Conservation (phyloP, 192 early-diverging fungal species). For the Chytriomyces hyalinus region DNA sequence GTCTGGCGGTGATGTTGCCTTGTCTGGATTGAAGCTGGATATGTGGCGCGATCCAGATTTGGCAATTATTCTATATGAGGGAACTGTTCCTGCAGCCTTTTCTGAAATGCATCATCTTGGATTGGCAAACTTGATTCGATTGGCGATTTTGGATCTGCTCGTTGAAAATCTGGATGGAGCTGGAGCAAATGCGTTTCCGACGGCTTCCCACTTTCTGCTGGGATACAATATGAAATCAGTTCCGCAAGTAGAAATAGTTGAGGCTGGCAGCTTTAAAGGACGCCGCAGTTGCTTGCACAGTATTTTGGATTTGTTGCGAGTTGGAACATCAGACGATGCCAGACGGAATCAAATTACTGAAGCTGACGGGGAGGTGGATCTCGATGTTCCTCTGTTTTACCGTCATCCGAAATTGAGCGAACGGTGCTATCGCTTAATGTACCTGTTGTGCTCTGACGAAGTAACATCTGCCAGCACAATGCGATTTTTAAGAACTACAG, state of each 20-base stretch:
- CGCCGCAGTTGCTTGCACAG: constrained; percentile 50
- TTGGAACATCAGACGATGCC: neutral
- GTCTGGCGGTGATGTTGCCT: neutral
- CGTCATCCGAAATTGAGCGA: constrained; percentile 82
- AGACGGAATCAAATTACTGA: neutral
- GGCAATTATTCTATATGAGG: constrained; percentile 29
- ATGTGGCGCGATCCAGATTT: constrained; percentile 35
- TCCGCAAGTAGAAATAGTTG: constrained; percentile 44
- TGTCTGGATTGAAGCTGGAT: constrained; percentile 35
- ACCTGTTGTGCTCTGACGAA: constrained; percentile 75
- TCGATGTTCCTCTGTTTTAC: constrained; percentile 55
- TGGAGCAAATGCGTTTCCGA: constrained; percentile 60
- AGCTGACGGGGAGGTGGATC: constrained; percentile 37
- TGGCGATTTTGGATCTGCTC: constrained; percentile 86
- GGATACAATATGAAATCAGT: constrained; percentile 66
- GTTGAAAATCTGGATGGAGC: constrained; percentile 70
- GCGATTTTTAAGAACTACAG: constrained; percentile 77
- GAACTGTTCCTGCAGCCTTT: neutral
- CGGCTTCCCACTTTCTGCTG: constrained; percentile 87
- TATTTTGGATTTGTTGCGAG: constrained; percentile 47
- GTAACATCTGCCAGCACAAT: constrained; percentile 72
- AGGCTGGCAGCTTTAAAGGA: constrained; percentile 44
- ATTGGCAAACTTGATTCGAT: constrained; percentile 66
- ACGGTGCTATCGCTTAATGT: constrained; percentile 88
- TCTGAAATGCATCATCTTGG: constrained; percentile 25